Evolutionary conservation across 1,284 basidiomycete species (phyloP).

Genomic region (Heliocybe sulcata): DNA sequence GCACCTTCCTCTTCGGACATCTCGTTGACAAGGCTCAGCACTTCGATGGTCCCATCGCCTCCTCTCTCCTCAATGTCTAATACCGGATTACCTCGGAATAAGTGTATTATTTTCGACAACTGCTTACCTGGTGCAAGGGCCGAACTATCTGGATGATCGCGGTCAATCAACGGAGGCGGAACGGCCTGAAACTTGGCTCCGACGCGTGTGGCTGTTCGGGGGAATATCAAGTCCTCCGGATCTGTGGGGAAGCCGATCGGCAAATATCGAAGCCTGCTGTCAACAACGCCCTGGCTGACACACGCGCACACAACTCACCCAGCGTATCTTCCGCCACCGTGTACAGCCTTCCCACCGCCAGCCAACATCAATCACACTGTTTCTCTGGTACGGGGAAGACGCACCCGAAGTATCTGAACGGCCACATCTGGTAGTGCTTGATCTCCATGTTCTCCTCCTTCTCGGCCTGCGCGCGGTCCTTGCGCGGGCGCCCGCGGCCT

Average conservation of each 20-base stretch:
- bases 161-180: conserved; percentile 39
- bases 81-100: conserved; percentile 4
- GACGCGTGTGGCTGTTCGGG: conserved; percentile 81
- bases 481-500: conserved; percentile 65
- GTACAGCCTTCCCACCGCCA: conserved; percentile 56
- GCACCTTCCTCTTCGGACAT: conserved; percentile 61
- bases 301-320: conserved; percentile 37
- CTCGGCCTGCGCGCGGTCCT: conserved; percentile 60
- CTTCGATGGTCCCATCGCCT: conserved; percentile 66
- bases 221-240: conserved; percentile 92
- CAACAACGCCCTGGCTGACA: not conserved
- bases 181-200: conserved; percentile 83
- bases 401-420: conserved; percentile 94
- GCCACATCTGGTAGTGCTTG: conserved; percentile 90
- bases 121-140: conserved; percentile 30
- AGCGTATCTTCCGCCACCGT: conserved; percentile 90
- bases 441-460: conserved; percentile 72
- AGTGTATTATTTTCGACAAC: not conserved
- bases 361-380: not conserved
- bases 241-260: conserved; percentile 36
- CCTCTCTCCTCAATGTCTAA: conserved; percentile 52
- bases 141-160: conserved; percentile 27
- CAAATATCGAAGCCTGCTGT: not conserved
- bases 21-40: conserved; percentile 53
- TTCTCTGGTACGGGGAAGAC: conserved; percentile 17